Evolutionary conservation across 169 alveolate species (phyloP).

Genomic region (Perkinsus olseni): DNA sequence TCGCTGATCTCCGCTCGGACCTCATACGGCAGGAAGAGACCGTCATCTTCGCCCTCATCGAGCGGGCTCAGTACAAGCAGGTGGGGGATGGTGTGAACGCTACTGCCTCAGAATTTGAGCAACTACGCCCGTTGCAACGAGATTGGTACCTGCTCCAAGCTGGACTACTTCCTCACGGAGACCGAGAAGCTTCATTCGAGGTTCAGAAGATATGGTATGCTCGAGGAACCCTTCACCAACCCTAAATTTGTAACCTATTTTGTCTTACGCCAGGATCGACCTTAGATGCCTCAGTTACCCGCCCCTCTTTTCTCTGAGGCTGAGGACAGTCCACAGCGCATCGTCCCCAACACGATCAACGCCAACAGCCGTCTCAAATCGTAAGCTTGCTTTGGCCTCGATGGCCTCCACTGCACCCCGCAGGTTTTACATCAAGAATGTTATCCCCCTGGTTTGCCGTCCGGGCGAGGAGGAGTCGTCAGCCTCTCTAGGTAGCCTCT

Average conservation of each 20-base stretch:
- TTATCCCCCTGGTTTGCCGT: background rate
- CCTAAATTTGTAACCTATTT: background rate
- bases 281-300: background rate
- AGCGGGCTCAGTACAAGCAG: background rate
- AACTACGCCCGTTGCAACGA: background rate
- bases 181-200: conserved; percentile 11
- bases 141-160: background rate
- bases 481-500: background rate
- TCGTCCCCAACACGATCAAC: background rate
- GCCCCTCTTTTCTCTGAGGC: background rate
- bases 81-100: too few species aligned
- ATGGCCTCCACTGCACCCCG: background rate
- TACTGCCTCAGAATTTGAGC: background rate
- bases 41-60: conserved; percentile 5
- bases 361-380: background rate
- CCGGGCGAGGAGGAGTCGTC: background rate
- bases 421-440: background rate
- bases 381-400: background rate
- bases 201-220: background rate
- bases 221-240: background rate
- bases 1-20: background rate
- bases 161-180: conserved; percentile 10
- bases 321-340: background rate
- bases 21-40: conserved; percentile 11
- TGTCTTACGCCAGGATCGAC: background rate